phyloP scores from a whole-genome alignment of 257 asterid genomes.

The Orobanche coerulescens region DNA sequence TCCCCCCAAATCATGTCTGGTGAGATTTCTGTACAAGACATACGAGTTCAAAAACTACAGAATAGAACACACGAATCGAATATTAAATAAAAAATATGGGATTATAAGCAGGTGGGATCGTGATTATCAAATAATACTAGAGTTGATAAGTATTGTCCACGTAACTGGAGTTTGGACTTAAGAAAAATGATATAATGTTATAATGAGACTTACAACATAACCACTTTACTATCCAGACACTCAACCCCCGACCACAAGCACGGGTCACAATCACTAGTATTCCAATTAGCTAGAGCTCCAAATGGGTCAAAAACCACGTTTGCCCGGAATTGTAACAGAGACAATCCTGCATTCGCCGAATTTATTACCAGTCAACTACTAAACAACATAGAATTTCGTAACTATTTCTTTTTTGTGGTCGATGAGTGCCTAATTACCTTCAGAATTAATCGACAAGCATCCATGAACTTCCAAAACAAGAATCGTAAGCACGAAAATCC shows the following conservation, averaged over 20 bases:
- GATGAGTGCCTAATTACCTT: constrained; percentile 80
- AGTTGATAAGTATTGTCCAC: too few species aligned
- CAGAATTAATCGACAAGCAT: constrained; percentile 64
- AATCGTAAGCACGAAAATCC: constrained; percentile 34
- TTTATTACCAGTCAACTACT: constrained; percentile 3
- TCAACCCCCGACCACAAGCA: constrained; percentile 79
- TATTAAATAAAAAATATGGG: neutral
- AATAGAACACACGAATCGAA: neutral
- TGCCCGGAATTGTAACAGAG: constrained; percentile 55
- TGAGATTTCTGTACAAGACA: constrained; percentile 53
- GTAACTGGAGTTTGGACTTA: neutral
- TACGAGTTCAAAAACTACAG: constrained; percentile 2
- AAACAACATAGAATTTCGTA: constrained; percentile 4
- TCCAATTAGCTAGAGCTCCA: constrained; percentile 67
- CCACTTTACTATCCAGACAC: constrained; percentile 64
- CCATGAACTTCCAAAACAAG: constrained; percentile 43
- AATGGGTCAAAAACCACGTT: constrained; percentile 56
- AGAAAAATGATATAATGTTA: neutral
- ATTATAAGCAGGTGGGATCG: too few species aligned
- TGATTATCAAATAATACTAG: too few species aligned
- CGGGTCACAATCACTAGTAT: constrained; percentile 50
- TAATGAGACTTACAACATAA: constrained; percentile 55
- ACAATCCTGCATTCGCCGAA: constrained; percentile 50
- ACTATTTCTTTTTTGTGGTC: neutral
- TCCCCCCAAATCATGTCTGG: constrained; percentile 62